Evolutionary conservation across 1,139 yeast species (phyloP), one percentile per base, ranked within the genome.

Genomic region (Candida mesenterica): DNA sequence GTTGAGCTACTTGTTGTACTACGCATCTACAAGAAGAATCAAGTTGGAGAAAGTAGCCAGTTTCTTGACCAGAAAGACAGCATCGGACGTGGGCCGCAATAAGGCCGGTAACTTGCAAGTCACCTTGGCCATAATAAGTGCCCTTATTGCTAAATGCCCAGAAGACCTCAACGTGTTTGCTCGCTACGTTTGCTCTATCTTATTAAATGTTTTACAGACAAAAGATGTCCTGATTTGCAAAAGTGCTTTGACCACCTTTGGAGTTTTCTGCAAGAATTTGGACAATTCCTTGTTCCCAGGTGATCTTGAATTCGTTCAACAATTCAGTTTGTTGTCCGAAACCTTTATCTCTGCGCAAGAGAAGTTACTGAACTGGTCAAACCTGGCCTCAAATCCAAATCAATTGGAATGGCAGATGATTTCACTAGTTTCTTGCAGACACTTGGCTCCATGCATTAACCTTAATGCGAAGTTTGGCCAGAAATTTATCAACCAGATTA

Each of bases 141-240:
- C 85, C 24, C 71, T 92, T 46, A 82, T 89, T 33, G 79, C 72
- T 30, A 77, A 81, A 52, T 89, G 97, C 56, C 68, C 77, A 24
- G 95, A 86, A 41, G 92, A 92, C 55, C 65, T 92, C 55, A 88
- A 86, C 44, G 82, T 89, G 25, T 82, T 88, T 63, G 94, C 96
- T 1, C 69, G 65, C 24, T 73, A 76, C 46, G 77, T 76, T 22
- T 65, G 82, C 38, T 55, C 62, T 15, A 78, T 81, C 24, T 49
- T 82, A 39, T 53, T 55, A 24, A 51, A 59, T 7, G 70, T 79
- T 13, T 49, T 79, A 30, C 50, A 61, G 15, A 62, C 75, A 5
- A 67, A 65, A 13, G 95, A 86, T 49, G 53, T 82, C 34, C 63
- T 76, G 0, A 62, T 83, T 12, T 68, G 77, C 41, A 78, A 80